A percentile compares a stretch with the other conserved stretches of the same genome.
phyloP scores from a whole-genome alignment of 371 early-diverging fungal species.

The Rhizopus delemar region DNA sequence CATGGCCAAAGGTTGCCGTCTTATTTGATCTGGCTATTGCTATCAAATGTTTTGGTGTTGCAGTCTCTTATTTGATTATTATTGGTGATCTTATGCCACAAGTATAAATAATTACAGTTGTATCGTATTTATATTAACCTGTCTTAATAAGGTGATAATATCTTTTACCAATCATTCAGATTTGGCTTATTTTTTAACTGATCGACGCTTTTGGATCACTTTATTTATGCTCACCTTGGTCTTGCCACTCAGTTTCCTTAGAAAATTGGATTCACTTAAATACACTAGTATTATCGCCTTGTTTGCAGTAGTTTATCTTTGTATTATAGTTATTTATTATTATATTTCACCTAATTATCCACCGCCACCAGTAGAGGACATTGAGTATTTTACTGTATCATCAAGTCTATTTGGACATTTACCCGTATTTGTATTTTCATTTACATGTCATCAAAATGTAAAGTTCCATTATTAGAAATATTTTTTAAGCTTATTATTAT shows the following conservation, averaged over 20 bases:
- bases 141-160: conserved; percentile 7
- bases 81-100: conserved; percentile 93
- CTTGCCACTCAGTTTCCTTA: conserved; percentile 80
- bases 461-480: conserved; percentile 12
- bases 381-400: conserved; percentile 54
- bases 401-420: conserved; percentile 78
- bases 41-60: conserved; percentile 99
- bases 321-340: conserved; percentile 81
- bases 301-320: conserved; percentile 86
- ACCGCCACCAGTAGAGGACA: conserved; percentile 37
- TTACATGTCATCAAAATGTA: conserved; percentile 84
- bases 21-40: conserved; percentile 97
- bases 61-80: conserved; percentile 96
- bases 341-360: conserved; percentile 59
- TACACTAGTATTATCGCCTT: conserved; percentile 94
- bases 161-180: conserved; percentile 14
- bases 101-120: conserved; percentile 32
- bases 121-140: not conserved
- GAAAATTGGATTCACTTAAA: conserved; percentile 90
- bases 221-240: conserved; percentile 68
- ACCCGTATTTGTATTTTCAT: conserved; percentile 98
- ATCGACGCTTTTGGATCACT: conserved; percentile 87
- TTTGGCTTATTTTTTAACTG: conserved; percentile 39
- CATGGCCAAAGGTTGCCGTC: conserved; percentile 90
- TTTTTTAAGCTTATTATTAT: not conserved